Percentiles rank a stretch among this genome's conserved stretches.
Conservation (phyloP, 2,329 filamentous ascomycete species). For the Cladosporium sp. region DNA sequence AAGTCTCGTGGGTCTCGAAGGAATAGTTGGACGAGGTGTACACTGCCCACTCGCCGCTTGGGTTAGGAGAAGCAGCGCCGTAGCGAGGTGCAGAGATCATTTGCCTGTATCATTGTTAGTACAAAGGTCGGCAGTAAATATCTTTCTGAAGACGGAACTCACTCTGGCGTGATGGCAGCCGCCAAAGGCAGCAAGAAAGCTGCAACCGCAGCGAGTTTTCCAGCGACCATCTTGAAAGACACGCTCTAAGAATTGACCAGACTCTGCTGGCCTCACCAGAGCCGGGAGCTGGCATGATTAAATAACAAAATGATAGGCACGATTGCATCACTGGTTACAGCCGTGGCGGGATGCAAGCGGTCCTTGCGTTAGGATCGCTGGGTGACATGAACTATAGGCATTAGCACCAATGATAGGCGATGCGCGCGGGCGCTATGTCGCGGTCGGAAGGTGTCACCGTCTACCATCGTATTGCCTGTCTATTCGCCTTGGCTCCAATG, state of each 20-base stretch:
- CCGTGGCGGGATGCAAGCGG: background rate
- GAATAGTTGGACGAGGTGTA: constrained; percentile 23
- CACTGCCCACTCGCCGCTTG: constrained; percentile 30
- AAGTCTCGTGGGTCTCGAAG: constrained; percentile 20
- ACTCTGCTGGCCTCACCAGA: background rate
- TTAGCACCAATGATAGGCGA: background rate
- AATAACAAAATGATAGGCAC: background rate
- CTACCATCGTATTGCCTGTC: background rate
- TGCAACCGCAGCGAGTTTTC: constrained; percentile 10
- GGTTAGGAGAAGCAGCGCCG: constrained; percentile 20
- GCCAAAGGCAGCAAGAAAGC: constrained; percentile 9
- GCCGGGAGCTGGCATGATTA: background rate
- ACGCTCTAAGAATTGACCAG: too few relatives aligned
- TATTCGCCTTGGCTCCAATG: background rate
- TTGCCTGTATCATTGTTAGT: constrained; percentile 17
- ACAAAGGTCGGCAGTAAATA: background rate
- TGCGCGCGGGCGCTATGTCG: constrained; percentile 1
- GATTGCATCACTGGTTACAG: constrained; percentile 1
- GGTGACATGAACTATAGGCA: too few relatives aligned
- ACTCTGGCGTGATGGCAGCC: constrained; percentile 10
- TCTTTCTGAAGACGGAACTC: background rate
- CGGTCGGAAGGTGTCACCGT: constrained; percentile 9
- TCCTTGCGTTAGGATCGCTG: background rate
- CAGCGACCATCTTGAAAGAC: constrained; percentile 1
- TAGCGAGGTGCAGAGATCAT: constrained; percentile 26